These are phyloP conservation scores for Sphaceloma murrayae DNA, from an alignment of 2,329 filamentous ascomycete species.

Conservation along the genomic window DNA sequence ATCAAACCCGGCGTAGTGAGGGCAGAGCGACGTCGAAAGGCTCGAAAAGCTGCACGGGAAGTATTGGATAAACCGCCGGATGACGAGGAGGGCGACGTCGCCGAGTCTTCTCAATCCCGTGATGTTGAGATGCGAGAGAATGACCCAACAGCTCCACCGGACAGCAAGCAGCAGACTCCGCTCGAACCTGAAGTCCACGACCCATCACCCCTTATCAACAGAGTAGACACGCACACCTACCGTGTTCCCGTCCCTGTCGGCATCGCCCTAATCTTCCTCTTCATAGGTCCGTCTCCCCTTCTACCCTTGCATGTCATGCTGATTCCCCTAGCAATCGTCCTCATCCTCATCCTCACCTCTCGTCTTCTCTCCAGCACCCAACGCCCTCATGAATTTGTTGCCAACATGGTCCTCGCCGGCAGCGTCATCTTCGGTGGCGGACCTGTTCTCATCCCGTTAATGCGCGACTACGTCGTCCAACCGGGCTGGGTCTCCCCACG, in stretches of 20 bases:
- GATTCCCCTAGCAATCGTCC: constrained; percentile 29
- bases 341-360: constrained; percentile 45
- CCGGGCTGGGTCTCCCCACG: constrained; percentile 61
- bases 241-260: neutral
- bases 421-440: constrained; percentile 46
- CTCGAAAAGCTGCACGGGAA: constrained; percentile 1
- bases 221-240: constrained; percentile 7
- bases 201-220: too few relatives aligned
- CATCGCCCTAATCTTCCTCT: neutral
- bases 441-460: constrained; percentile 37
- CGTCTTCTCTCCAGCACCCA: constrained; percentile 33
- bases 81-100: neutral
- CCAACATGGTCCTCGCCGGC: constrained; percentile 64
- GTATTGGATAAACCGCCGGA: neutral
- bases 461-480: constrained; percentile 45
- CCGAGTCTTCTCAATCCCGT: neutral
- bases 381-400: constrained; percentile 52
- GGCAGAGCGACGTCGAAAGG: neutral
- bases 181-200: neutral
- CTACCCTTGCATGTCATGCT: neutral
- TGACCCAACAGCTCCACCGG: neutral
- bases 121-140: constrained; percentile 3
- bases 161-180: neutral
- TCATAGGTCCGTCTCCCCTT: neutral
- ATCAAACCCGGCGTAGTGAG: neutral